Evolutionary conservation across 2,329 filamentous ascomycete genomes (phyloP), one percentile per base, ranked within the genome.

Genomic region (Mollisiaceae sp.): DNA sequence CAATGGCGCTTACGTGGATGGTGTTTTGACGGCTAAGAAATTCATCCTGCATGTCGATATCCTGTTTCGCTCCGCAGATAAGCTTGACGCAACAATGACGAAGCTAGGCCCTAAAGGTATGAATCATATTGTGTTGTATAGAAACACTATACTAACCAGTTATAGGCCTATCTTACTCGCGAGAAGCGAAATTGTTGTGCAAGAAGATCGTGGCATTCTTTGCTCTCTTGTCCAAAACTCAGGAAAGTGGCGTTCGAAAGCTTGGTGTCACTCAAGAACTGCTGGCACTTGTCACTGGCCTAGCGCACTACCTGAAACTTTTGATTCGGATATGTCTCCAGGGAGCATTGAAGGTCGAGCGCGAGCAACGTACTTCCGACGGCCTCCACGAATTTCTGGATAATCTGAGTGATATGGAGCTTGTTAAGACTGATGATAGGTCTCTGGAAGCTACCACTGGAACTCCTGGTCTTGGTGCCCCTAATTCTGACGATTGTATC

Each of bases 191-290:
- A 79, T 84, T 99, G 59, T 86, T 99, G n/a, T 99, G 95, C 83
- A 99, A 99, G 80, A 99, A 99, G 79, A 97, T 99, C 62, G 95
- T 99, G 6, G 92, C 94, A 32, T 99, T 99, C 82, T 99, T 99
- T 78, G 93, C 93, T 14, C 82, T 99, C 20, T 84, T 99, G 9
- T 97, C 94, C 6, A 97, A 97, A 78, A 95, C 94, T 1, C 94
- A 98, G 76, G 94, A 97, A 75, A 92, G 89, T 9, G 92, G 91
- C n/a, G 89, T 92, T 43, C 86, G 92, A 65, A 95, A 97, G 76
- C 87, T 98, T 50, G 95, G 95, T 52, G 95, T 99, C 38, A 99
- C 95, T 9, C 95, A 99, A 77, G 95, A 99, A 77, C 85, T 99
- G n/a, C 81, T 99, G n/a, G 97, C 94, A 8, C 85, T 99, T 8